Conservation (phyloP, 2,329 filamentous ascomycete genomes). For the Monosporascus sp. region DNA sequence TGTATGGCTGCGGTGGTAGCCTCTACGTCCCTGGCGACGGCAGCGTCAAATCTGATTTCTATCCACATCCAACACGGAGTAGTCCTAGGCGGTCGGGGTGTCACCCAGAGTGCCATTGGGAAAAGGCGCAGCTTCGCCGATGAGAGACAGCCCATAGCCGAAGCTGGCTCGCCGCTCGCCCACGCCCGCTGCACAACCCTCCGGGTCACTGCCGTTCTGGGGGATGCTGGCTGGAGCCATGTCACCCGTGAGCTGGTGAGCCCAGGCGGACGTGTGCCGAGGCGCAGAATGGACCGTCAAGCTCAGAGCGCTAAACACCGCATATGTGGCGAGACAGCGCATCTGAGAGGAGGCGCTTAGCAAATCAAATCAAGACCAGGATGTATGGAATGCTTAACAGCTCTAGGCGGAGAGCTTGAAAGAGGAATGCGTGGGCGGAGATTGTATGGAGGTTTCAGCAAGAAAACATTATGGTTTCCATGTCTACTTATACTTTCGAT, state of each 20-base stretch:
- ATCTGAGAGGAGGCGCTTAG: no score
- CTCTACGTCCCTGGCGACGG: not conserved
- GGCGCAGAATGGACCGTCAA: not conserved
- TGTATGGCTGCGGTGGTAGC: not conserved
- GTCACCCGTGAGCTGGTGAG: not conserved
- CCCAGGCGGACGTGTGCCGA: not conserved
- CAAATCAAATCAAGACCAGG: no score
- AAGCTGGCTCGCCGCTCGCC: not conserved
- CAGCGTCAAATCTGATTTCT: not conserved
- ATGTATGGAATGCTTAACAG: no score
- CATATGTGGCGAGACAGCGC: not conserved
- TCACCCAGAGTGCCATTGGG: conserved; percentile 2
- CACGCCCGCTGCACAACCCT: conserved; percentile 61
- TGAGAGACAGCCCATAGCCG: conserved; percentile 1
- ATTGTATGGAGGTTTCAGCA: no score
- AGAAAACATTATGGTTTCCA: no score
- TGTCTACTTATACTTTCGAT: no score
- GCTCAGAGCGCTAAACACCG: not conserved
- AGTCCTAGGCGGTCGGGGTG: not conserved
- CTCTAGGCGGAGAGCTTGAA: no score
- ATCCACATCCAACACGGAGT: conserved; percentile 1
- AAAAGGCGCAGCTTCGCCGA: conserved; percentile 1
- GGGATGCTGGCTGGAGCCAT: not conserved
- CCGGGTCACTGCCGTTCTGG: not conserved
- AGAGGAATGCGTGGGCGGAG: no score